Evolutionary conservation across 1,284 basidiomycete genomes (phyloP), one percentile per base, ranked within the genome.

Genomic region (Trichosporon inkin): DNA sequence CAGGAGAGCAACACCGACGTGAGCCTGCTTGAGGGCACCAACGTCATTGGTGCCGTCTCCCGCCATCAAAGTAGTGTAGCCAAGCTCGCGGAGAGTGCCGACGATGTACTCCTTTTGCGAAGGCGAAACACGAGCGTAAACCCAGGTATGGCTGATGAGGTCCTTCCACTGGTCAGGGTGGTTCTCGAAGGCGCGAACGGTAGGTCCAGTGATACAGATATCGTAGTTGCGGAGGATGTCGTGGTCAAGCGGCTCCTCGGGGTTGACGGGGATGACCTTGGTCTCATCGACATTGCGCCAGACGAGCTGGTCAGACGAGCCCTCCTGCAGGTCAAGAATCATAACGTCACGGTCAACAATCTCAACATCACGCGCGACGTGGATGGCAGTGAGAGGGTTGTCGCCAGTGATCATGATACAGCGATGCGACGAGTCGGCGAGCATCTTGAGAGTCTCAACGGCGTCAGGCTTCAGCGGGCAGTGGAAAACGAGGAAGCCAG

Each of bases 381-480:
- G 93, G 1, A 90, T 87, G 16, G 93, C 93, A 0, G 94, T 97
- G 58, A 97, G 80, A 14, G 93, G 94, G 76, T 97, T 97, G 78
- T 97, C 93, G 47, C 93, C 93, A 51, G 93, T 97, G 66, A 97
- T 97, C 93, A 97, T 97, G 63, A 97, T 83, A 74, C 94, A 96
- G 90, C 94, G 84, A 79, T 97, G 94, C 1, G 92, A 95, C 8
- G 92, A 91, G 73, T 96, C 92, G 10, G 88, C 86, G 56, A 97
- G 82, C 90, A 94, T 94, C 77, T 90, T 92, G 60, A 97, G 81
- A 0, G 88, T 84, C 65, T 88, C 86, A 10, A 96, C 82, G 2
- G 93, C 94, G 75, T 97, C 93, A n/a, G 85, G 78, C 79, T 97
- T 97, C 67, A 97, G 84, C 1, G 94, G 93, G 73, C 92, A 96